phyloP scores from a whole-genome alignment of 345 rosid species.

The Populus pruinosa region DNA sequence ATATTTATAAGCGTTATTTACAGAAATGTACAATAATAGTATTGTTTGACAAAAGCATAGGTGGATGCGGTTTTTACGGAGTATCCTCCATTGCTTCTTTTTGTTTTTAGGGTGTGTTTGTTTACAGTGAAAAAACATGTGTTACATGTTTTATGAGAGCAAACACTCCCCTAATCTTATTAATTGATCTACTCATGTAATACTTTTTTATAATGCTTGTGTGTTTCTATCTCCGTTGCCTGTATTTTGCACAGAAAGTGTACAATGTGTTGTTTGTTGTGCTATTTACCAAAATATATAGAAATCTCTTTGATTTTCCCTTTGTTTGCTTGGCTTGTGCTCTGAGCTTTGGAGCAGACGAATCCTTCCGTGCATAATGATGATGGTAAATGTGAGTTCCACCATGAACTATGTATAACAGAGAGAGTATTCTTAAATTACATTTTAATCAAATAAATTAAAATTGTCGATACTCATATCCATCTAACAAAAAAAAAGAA shows the following conservation, averaged over 20 bases:
- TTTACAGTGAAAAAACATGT: no score
- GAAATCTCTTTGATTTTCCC: not conserved
- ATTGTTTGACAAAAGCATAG: slow-evolving; percentile 12
- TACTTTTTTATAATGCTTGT: not conserved
- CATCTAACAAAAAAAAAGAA: no score
- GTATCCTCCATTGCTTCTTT: slow-evolving; percentile 47
- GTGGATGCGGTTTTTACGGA: slow-evolving; percentile 62
- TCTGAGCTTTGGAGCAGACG: not conserved
- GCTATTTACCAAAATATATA: no score
- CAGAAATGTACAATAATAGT: not conserved
- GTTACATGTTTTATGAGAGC: no score
- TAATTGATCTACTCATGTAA: slow-evolving; percentile 28
- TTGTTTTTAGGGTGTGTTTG: not conserved
- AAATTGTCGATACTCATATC: no score
- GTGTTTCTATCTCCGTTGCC: not conserved
- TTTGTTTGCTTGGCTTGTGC: not conserved
- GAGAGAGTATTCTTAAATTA: no score
- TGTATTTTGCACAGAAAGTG: not conserved
- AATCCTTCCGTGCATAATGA: not conserved
- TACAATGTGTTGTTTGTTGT: not conserved
- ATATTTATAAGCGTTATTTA: not conserved
- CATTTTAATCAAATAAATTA: no score
- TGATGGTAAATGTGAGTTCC: not conserved
- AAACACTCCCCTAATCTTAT: not conserved
- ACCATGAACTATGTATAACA: no score